Conservation (phyloP, 2,329 filamentous ascomycete species). For the Aspergillus pseudoviridinutans region DNA sequence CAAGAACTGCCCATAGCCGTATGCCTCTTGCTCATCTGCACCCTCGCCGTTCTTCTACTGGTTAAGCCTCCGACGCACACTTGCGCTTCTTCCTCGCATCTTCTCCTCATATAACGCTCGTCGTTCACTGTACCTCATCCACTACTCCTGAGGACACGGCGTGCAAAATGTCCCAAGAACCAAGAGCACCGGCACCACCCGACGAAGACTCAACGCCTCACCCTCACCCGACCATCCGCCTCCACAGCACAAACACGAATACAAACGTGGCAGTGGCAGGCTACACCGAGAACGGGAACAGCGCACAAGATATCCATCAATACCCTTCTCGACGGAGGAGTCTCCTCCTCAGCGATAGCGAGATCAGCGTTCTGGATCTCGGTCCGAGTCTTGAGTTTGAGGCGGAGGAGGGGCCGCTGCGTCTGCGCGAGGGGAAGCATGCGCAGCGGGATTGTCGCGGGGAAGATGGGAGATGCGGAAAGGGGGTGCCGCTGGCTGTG, state of each 20-base stretch:
- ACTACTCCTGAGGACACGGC: neutral
- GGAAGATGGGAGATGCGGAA: neutral
- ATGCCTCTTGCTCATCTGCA: neutral
- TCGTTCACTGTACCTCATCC: neutral
- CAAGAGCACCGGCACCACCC: neutral
- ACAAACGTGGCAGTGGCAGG: neutral
- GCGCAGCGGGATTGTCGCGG: neutral
- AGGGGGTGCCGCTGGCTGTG: neutral
- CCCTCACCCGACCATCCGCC: neutral
- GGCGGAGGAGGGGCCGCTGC: neutral
- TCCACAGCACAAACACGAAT: neutral
- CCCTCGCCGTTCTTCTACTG: neutral
- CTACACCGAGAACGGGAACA: neutral
- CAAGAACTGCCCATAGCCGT: neutral
- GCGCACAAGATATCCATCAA: neutral
- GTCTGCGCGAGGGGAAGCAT: neutral
- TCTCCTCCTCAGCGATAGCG: constrained; percentile 18
- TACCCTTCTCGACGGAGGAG: constrained; percentile 1
- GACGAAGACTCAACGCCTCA: neutral
- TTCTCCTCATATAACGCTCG: neutral
- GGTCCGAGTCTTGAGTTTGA: constrained; percentile 13
- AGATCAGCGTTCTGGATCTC: constrained; percentile 25
- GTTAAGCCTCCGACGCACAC: neutral
- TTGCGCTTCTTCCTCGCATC: neutral
- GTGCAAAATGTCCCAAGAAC: neutral